Evolutionary conservation across 305 asterid species (phyloP).

Genomic region (Solanum hybrid): DNA sequence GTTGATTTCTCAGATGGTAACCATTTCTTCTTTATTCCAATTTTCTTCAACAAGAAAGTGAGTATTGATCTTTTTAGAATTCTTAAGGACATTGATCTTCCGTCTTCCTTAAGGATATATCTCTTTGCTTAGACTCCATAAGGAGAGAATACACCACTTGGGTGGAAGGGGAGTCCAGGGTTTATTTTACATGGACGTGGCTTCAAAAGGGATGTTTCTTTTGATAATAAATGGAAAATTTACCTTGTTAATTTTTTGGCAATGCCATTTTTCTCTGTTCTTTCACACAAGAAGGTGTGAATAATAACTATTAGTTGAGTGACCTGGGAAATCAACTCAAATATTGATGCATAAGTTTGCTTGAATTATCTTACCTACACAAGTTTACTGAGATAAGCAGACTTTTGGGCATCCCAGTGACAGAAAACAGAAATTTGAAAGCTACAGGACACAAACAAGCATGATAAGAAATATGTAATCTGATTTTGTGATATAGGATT

Average conservation of each 20-base stretch:
- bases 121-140: not conserved
- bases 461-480: not conserved
- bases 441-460: not conserved
- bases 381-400: not conserved
- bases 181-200: not conserved
- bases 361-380: not conserved
- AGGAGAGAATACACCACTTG: not conserved
- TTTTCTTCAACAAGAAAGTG: not conserved
- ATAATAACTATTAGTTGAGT: not conserved
- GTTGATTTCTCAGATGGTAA: not conserved
- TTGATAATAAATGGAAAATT: not conserved
- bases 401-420: not conserved
- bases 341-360: not conserved
- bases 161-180: not conserved
- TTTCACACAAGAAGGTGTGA: not conserved
- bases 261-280: not conserved
- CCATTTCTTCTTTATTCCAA: not conserved
- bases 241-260: not conserved
- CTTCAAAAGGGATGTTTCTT: not conserved
- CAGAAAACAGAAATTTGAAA: not conserved
- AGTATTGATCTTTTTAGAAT: not conserved
- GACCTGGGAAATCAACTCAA: not conserved
- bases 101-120: not conserved
- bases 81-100: not conserved
- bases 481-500: not conserved